These are phyloP conservation scores for Rhodamnia argentea DNA, from an alignment of 345 rosid genomes.

Conservation along the genomic window DNA sequence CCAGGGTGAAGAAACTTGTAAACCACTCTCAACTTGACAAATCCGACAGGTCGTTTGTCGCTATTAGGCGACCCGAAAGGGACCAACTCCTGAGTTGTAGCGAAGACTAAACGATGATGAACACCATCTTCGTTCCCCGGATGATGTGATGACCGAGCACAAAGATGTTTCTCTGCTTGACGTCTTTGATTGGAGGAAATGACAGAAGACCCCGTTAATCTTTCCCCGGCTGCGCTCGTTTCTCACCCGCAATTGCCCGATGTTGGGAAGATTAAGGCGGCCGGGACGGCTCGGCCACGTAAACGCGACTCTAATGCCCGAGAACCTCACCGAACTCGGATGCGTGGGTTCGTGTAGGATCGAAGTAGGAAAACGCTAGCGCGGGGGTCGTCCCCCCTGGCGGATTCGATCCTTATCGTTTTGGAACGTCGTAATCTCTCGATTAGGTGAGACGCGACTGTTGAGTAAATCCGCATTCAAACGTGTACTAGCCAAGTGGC, in stretches of 20 bases:
- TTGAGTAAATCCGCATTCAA: not conserved
- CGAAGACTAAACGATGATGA: not conserved
- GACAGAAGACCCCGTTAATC: not conserved
- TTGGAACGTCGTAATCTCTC: not conserved
- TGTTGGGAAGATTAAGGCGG: not conserved
- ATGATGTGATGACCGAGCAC: not conserved
- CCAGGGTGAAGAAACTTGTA: not conserved
- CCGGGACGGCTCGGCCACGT: not conserved
- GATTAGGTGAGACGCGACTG: not conserved
- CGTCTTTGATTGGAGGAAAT: not conserved
- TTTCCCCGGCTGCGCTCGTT: not conserved
- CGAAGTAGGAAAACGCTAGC: not conserved
- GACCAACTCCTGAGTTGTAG: not conserved
- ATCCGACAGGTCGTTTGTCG: not conserved
- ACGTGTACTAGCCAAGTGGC: not conserved
- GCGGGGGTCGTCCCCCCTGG: not conserved
- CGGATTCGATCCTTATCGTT: not conserved
- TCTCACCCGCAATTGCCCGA: not conserved
- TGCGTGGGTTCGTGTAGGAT: not conserved
- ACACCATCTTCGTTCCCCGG: not conserved
- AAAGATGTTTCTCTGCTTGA: not conserved
- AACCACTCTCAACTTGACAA: not conserved
- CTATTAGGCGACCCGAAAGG: not conserved
- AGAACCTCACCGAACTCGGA: not conserved
- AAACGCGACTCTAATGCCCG: not conserved